Evolutionary conservation across 495 filamentous ascomycete genomes (phyloP).

Genomic region (Staphylotrichum tortipilum): DNA sequence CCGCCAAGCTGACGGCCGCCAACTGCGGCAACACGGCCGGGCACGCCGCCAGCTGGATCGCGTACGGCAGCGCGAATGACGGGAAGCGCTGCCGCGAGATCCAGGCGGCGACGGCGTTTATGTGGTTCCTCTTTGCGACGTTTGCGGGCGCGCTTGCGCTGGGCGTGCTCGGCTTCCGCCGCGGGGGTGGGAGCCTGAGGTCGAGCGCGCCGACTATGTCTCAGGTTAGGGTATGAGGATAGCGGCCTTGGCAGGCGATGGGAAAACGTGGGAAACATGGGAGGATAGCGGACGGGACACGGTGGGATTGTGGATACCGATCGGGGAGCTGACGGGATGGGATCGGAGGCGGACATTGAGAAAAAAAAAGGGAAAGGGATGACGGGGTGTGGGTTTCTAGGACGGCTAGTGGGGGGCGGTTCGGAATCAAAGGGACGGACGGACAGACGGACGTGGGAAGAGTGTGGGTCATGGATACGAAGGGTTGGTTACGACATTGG

Average conservation of each 20-base stretch:
- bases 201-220: conserved; percentile 35
- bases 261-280: not conserved
- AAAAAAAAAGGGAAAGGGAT: not conserved
- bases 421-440: too few species aligned
- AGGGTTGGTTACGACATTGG: not conserved
- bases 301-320: too few species aligned
- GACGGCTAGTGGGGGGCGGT: too few species aligned
- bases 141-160: conserved; percentile 29
- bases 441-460: too few species aligned
- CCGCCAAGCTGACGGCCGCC: conserved; percentile 36
- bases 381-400: too few species aligned
- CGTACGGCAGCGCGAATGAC: conserved; percentile 35
- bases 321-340: too few species aligned
- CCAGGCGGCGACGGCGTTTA: conserved; percentile 40
- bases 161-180: conserved; percentile 28
- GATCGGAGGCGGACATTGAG: too few species aligned
- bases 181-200: conserved; percentile 34
- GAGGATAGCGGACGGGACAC: too few species aligned
- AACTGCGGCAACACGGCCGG: conserved; percentile 29
- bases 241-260: not conserved
- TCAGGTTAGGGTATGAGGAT: conserved; percentile 36
- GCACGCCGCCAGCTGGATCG: conserved; percentile 32
- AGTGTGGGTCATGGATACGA: not conserved
- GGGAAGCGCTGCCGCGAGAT: conserved; percentile 42
- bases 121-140: conserved; percentile 41